A percentile compares a stretch with the other conserved stretches of the same genome.
phyloP scores from a whole-genome alignment of 2,329 filamentous ascomycete species.

The Xylariaceae sp. region DNA sequence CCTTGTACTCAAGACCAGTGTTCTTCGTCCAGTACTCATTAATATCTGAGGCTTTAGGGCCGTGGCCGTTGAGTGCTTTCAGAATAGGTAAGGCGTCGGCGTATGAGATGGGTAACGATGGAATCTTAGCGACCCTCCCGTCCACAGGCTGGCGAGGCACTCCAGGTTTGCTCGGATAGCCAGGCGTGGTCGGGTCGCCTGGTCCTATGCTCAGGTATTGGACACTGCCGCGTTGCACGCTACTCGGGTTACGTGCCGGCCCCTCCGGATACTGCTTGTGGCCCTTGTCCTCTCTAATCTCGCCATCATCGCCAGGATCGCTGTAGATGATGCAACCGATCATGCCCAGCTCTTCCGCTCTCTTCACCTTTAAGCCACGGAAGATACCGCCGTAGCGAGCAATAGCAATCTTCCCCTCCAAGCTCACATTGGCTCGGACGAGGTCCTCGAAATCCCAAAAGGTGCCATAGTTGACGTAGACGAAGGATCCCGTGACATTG shows the following conservation, averaged over 20 bases:
- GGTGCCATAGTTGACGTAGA: conserved; percentile 89
- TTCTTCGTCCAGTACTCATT: conserved; percentile 65
- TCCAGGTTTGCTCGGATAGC: conserved; percentile 90
- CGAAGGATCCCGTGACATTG: conserved; percentile 81
- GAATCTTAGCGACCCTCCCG: conserved; percentile 71
- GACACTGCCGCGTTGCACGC: conserved; percentile 82
- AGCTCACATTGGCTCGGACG: conserved; percentile 63
- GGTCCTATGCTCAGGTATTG: conserved; percentile 68
- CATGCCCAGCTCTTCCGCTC: conserved; percentile 86
- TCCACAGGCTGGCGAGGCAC: conserved; percentile 68
- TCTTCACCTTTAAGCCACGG: conserved; percentile 85
- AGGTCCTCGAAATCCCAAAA: conserved; percentile 82
- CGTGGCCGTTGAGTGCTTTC: conserved; percentile 85
- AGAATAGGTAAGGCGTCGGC: conserved; percentile 79
- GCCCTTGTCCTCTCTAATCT: conserved; percentile 75
- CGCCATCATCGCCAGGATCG: conserved; percentile 84
- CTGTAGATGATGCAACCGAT: conserved; percentile 78
- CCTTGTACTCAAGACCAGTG: conserved; percentile 70
- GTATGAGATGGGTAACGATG: conserved; percentile 88
- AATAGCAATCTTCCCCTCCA: conserved; percentile 82
- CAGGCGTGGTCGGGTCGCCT: conserved; percentile 84
- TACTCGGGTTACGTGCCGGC: conserved; percentile 79
- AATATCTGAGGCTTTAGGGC: conserved; percentile 70
- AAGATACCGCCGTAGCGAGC: conserved; percentile 83
- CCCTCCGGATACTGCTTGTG: conserved; percentile 76